Evolutionary conservation across 2,329 filamentous ascomycete species (phyloP).

Genomic region (Phialocephala subalpina): DNA sequence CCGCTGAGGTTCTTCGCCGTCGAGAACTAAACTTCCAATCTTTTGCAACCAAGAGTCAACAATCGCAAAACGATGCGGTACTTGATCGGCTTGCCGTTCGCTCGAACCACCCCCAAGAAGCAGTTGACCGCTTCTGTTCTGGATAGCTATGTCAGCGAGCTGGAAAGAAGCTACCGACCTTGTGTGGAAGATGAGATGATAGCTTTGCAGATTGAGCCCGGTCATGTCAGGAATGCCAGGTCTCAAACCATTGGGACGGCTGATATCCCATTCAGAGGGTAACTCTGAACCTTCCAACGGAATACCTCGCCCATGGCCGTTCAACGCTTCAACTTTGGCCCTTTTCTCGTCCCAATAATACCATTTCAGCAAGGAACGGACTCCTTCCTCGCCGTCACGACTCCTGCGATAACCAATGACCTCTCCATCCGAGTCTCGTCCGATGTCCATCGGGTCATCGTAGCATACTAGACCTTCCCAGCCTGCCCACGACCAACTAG

Average conservation of each 20-base stretch:
- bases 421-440: conserved; percentile 9
- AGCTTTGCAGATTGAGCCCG: conserved; percentile 6
- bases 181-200: conserved; percentile 5
- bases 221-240: background rate
- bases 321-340: conserved; percentile 2
- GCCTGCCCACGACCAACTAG: conserved; percentile 15
- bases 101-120: background rate
- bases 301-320: conserved; percentile 11
- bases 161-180: background rate
- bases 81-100: conserved; percentile 4
- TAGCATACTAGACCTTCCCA: conserved; percentile 14
- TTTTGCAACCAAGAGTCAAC: conserved; percentile 2
- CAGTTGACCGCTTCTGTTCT: background rate
- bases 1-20: conserved; percentile 12
- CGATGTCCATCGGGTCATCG: conserved; percentile 9
- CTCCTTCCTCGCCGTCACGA: conserved; percentile 14
- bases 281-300: conserved; percentile 14
- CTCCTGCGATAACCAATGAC: conserved; percentile 13
- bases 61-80: conserved; percentile 10
- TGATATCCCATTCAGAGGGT: conserved; percentile 10
- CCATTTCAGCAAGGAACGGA: conserved; percentile 13
- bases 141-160: background rate
- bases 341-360: conserved; percentile 8
- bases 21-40: conserved; percentile 8
- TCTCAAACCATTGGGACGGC: conserved; percentile 3